Evolutionary conservation across 345 rosid species (phyloP).

Genomic region (Clarkia xantiana): DNA sequence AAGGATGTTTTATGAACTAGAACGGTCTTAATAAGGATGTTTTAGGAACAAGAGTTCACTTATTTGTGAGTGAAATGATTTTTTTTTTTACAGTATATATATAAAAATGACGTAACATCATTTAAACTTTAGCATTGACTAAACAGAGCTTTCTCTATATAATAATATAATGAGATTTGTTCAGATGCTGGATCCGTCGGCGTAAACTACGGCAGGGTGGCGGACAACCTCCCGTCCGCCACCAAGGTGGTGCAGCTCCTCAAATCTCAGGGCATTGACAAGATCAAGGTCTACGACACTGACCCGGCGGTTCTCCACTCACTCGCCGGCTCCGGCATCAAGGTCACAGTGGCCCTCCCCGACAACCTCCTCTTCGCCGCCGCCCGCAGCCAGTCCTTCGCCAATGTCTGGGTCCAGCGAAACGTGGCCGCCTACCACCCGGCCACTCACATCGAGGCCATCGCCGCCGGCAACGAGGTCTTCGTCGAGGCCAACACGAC

Average conservation of each 20-base stretch:
- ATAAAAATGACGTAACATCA: no score
- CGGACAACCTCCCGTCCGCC: slow-evolving; percentile 70
- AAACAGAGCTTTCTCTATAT: no score
- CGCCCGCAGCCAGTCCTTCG: slow-evolving; percentile 41
- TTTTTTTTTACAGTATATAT: no score
- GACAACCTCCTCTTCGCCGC: slow-evolving; percentile 54
- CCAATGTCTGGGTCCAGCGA: slow-evolving; percentile 51
- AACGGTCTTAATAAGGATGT: no score
- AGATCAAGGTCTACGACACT: slow-evolving; percentile 69
- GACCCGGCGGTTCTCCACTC: slow-evolving; percentile 75
- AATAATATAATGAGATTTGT: background rate
- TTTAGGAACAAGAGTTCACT: no score
- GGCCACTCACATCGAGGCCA: slow-evolving; percentile 63
- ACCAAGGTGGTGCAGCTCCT: slow-evolving; percentile 54
- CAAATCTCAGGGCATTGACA: slow-evolving; percentile 49
- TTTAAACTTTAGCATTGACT: no score
- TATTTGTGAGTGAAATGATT: no score
- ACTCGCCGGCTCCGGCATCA: slow-evolving; percentile 59
- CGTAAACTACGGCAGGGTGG: slow-evolving; percentile 84
- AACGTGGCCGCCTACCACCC: slow-evolving; percentile 67
- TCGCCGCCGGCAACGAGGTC: slow-evolving; percentile 91
- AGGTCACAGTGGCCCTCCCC: slow-evolving; percentile 79
- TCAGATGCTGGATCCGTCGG: slow-evolving; percentile 74
- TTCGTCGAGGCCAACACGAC: slow-evolving; percentile 73
- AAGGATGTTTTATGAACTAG: no score